phyloP scores from a whole-genome alignment of 768 basidiomycete species.

The Leccinum obscurum region DNA sequence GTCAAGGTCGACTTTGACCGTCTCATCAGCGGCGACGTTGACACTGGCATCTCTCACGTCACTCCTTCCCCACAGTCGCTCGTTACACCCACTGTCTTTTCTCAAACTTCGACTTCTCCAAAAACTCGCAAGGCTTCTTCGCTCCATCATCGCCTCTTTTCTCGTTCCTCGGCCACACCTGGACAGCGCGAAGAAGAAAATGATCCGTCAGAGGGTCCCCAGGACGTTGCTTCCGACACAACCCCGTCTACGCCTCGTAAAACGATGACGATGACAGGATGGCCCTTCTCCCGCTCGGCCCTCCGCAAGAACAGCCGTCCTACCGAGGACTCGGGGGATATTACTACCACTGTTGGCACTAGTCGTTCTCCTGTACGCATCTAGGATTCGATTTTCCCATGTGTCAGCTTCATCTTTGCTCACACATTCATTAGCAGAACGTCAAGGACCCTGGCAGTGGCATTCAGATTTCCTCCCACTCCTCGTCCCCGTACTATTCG shows the following conservation, averaged over 20 bases:
- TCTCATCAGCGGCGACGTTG: conserved; percentile 30
- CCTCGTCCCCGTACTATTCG: conserved; percentile 13
- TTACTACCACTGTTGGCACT: not conserved
- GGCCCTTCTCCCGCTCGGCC: conserved; percentile 31
- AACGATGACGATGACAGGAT: conserved; percentile 20
- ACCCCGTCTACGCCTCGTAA: conserved; percentile 24
- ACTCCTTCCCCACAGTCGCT: conserved; percentile 18
- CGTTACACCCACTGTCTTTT: conserved; percentile 26
- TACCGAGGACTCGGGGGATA: conserved; percentile 6
- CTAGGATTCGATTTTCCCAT: not conserved
- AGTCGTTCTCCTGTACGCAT: conserved; percentile 17
- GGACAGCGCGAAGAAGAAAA: conserved; percentile 3
- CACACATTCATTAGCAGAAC: conserved; percentile 8
- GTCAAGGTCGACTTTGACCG: conserved; percentile 34
- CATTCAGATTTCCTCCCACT: not conserved
- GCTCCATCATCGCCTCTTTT: conserved; percentile 32
- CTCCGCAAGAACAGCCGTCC: conserved; percentile 21
- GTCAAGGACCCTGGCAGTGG: conserved; percentile 9
- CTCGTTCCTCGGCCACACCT: conserved; percentile 24
- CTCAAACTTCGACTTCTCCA: conserved; percentile 7
- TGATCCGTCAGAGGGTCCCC: conserved; percentile 5
- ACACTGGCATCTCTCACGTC: conserved; percentile 12
- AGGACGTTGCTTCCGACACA: conserved; percentile 14
- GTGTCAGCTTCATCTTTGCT: conserved; percentile 2
- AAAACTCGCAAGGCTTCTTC: conserved; percentile 24